Evolutionary conservation across 2,329 filamentous ascomycete genomes (phyloP), one percentile per base, ranked within the genome.

Genomic region (Exophiala viscosa): DNA sequence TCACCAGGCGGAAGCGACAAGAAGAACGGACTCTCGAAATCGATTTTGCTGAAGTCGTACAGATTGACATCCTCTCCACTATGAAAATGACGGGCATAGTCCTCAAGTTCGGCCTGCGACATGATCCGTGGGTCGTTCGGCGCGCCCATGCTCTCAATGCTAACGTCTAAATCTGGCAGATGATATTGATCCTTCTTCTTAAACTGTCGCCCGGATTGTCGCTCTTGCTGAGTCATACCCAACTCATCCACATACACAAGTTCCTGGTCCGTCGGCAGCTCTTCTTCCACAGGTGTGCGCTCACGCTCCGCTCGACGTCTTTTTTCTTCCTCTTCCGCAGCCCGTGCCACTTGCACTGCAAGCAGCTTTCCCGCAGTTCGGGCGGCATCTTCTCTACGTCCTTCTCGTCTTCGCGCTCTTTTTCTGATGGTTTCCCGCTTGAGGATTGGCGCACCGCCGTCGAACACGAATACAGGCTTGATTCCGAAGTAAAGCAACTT

Each of bases 41-140:
- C 93, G 63, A 99, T 99, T 71, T 97, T 97, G 66, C 88, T 95
- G 67, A 99, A 99, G 71, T 97, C 92, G 70, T 97, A 97, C 4
- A 91, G 71, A 60, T 76, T 77, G 49, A 97, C 87, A 67, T 97
- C 92, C 70, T 97, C 90, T 49, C 93, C 93, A 55, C 83, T 84
- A 64, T 96, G 83, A 64, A 97, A 97, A 59, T 97, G 91, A 46
- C 86, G 79, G 2, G 95, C 92, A 67, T 99, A 99, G 60, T 92
- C 86, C 70, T 97, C 90, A 53, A 99, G 73, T 67, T 99, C 92
- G 65, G 95, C 90, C 18, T 95, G 81, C 48, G 87, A 95, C 93
- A 99, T 97, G 63, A 99, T 92, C 13, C 95, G 82, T 3, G 92
- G 92, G 69, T 99, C 93, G 58, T 96, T 89, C 3, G 89, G 86